Base-by-base conservation (phyloP, 1,284 basidiomycete genomes). In the Exobasidium rhododendri region DNA sequence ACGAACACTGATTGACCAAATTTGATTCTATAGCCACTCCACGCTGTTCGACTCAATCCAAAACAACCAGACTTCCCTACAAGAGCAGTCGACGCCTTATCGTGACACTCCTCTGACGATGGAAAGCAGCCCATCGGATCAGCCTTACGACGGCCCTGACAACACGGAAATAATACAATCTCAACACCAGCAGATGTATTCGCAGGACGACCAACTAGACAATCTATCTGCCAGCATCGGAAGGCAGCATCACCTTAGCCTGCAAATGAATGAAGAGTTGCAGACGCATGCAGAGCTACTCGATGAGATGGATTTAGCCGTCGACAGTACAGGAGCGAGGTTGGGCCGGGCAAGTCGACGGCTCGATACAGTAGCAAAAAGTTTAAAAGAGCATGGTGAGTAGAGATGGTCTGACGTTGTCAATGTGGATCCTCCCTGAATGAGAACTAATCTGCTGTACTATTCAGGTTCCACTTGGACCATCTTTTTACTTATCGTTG, bases 221-320 rank as follows among this genome's bases (percentile, higher is more conserved):
- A 46, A 59, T 4, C 66, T 79, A 11, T 60, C 70, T 6, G 64
- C 68, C 0, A 74, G 72, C 11, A 73, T 79, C 30, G 64, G 65
- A 5, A 69, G 77, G 14, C 77, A 79, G 59, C 74, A 74, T 50
- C 62, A 74, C 30, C 59, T 78, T 40, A 71, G 71, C 22, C 20
- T 79, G 54, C 74, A 69, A 44, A 77, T 79, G 75, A 75, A 77
- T 61, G 73, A 79, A 55, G 77, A 79, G 63, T 67, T 79, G 17
- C 75, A 76, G 30, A 51, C 75, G 24, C 77, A 79, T 35, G 57
- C 68, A 20, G 72, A 71, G 29, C 57, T 79, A 3, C 49, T 79
- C 13, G 57, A 68, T 29, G 71, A 68, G 4, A 61, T 78, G 20
- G 74, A 78, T 32, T 26, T 49, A 11, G 74, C 68, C 52, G 71